These are phyloP conservation scores for Drechslerella coelobrocha DNA, from an alignment of 2,329 filamentous ascomycete genomes.

Conservation along the genomic window DNA sequence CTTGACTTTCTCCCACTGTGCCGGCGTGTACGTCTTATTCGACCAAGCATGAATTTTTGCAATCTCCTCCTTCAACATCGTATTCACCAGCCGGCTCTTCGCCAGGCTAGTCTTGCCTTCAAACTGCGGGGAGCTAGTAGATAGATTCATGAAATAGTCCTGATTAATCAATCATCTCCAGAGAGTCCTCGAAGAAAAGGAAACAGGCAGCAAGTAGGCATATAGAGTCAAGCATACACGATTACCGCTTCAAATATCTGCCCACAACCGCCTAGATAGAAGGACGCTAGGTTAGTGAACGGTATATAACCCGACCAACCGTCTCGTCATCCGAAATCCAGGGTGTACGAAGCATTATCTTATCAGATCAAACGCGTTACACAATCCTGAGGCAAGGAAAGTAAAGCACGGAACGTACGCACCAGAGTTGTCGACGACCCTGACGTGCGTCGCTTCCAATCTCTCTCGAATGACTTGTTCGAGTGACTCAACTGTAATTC, in stretches of 20 bases:
- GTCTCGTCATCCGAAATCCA: not conserved
- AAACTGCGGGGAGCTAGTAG: conserved; percentile 68
- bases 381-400: not conserved
- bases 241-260: conserved; percentile 55
- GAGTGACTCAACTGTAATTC: conserved; percentile 40
- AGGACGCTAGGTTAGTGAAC: too few relatives aligned
- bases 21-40: conserved; percentile 88
- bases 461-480: conserved; percentile 34
- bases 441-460: conserved; percentile 31
- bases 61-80: conserved; percentile 82
- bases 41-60: conserved; percentile 93
- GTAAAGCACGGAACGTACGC: not conserved
- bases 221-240: conserved; percentile 48
- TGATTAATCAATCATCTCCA: not conserved
- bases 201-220: too few relatives aligned
- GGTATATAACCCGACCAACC: not conserved
- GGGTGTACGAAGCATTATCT: too few relatives aligned
- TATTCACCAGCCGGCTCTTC: conserved; percentile 85
- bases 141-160: too few relatives aligned
- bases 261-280: conserved; percentile 54
- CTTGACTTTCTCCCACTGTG: conserved; percentile 80
- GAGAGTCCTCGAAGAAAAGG: not conserved
- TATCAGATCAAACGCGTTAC: conserved; percentile 33
- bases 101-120: conserved; percentile 77
- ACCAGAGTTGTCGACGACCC: conserved; percentile 48